Evolutionary conservation across 331 rosid species (phyloP).

Genomic region (Quercus lobata): DNA sequence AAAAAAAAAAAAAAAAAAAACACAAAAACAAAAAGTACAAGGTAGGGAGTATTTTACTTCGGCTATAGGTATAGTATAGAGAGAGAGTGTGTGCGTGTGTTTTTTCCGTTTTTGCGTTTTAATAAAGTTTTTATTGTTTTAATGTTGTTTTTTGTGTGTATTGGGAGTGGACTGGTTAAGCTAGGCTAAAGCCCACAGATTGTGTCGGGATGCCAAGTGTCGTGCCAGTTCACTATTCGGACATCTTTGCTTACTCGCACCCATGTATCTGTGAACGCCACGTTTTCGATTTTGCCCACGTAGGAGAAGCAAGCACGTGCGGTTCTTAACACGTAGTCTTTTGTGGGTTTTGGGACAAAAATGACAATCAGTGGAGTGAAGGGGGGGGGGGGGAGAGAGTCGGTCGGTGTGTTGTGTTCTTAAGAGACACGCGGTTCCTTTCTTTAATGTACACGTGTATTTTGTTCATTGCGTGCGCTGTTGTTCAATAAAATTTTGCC

Average conservation of each 20-base stretch:
- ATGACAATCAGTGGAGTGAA: too few species aligned
- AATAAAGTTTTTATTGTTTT: neutral
- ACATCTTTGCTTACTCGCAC: constrained; percentile 27
- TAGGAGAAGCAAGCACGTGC: constrained; percentile 30
- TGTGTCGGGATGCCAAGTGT: constrained; percentile 53
- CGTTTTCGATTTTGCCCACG: constrained; percentile 44
- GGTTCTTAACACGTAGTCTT: neutral
- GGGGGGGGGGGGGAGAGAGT: neutral
- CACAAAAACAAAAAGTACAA: neutral
- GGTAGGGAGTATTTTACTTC: neutral
- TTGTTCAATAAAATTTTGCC: neutral
- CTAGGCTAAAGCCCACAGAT: constrained; percentile 7
- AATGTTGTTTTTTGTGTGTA: too few species aligned
- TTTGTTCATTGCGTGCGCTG: neutral
- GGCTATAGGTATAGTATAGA: neutral
- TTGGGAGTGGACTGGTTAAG: constrained; percentile 21
- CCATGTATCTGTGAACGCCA: constrained; percentile 57
- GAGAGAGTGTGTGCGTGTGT: neutral
- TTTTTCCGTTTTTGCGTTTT: neutral
- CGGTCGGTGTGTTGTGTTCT: neutral
- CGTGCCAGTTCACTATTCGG: constrained; percentile 37
- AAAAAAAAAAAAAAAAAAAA: neutral
- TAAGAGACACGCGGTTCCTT: neutral
- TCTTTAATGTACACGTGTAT: neutral
- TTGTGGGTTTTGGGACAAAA: neutral